A percentile compares a stretch with the other conserved stretches of the same genome.
Conservation (phyloP, 1,284 basidiomycete species). For the Serendipita sp. region DNA sequence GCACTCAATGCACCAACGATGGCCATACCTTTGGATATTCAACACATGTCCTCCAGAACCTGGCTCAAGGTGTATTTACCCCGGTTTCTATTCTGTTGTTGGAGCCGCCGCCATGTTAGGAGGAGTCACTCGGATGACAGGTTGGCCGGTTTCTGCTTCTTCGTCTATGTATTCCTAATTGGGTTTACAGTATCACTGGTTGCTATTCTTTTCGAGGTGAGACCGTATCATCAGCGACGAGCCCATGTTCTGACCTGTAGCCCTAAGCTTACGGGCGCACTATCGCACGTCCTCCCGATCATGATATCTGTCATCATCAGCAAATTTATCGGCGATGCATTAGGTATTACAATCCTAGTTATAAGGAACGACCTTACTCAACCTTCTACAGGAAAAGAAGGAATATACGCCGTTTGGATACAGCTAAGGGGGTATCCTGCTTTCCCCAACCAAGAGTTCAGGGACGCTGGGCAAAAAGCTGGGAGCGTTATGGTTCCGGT, state of each 20-base stretch:
- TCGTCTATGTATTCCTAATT: neutral
- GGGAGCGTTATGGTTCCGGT: slow-evolving; percentile 47
- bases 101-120: slow-evolving; percentile 70
- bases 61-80: slow-evolving; percentile 53
- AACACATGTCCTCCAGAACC: slow-evolving; percentile 55
- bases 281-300: slow-evolving; percentile 64
- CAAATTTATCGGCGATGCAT: slow-evolving; percentile 62
- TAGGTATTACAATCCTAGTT: slow-evolving; percentile 20
- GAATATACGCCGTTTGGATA: slow-evolving; percentile 65
- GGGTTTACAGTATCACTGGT: slow-evolving; percentile 44
- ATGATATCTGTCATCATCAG: slow-evolving; percentile 65
- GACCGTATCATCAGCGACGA: slow-evolving; percentile 5
- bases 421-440: slow-evolving; percentile 58
- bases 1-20: slow-evolving; percentile 45
- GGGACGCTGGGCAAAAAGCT: slow-evolving; percentile 48
- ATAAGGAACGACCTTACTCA: neutral
- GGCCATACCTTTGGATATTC: slow-evolving; percentile 53
- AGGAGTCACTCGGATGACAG: slow-evolving; percentile 70
- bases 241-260: neutral
- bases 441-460: slow-evolving; percentile 55
- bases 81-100: slow-evolving; percentile 72
- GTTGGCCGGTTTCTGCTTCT: slow-evolving; percentile 25
- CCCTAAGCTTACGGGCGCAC: slow-evolving; percentile 44
- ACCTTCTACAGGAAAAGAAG: slow-evolving; percentile 33
- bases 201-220: slow-evolving; percentile 57